These are phyloP conservation scores for Ettlia oleoabundans DNA, from an alignment of 139 green algal genomes.

Conservation along the genomic window DNA sequence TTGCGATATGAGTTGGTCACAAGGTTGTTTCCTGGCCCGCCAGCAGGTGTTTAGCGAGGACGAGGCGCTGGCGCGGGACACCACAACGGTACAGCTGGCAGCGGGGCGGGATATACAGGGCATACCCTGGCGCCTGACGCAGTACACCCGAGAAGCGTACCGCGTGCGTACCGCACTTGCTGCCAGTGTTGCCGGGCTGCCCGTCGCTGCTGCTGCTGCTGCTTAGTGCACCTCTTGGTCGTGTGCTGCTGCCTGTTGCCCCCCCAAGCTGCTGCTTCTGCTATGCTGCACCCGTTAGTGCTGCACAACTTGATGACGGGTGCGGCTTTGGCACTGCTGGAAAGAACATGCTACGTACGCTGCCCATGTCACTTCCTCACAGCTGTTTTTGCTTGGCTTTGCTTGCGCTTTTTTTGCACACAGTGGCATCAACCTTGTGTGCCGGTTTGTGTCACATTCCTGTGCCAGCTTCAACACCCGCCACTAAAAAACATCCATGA, in stretches of 20 bases:
- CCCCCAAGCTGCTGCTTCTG: too few species aligned
- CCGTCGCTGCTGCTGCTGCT: neutral
- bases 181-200: too few species aligned
- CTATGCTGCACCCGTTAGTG: too few species aligned
- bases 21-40: neutral
- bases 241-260: too few species aligned
- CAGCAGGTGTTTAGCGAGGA: conserved; percentile 46
- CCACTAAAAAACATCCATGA: neutral
- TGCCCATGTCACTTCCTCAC: too few species aligned
- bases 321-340: too few species aligned
- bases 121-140: conserved; percentile 63
- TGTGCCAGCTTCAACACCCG: neutral
- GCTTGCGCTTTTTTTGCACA: too few species aligned
- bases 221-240: too few species aligned
- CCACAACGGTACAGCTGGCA: conserved; percentile 44
- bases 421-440: too few species aligned
- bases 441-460: too few species aligned
- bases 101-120: conserved; percentile 53
- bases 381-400: too few species aligned
- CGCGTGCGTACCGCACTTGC: conserved; percentile 55
- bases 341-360: too few species aligned
- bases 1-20: neutral
- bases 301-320: neutral
- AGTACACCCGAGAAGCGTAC: conserved; percentile 78
- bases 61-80: conserved; percentile 41